phyloP scores from a whole-genome alignment of 257 asterid species.

The Cruciata laevipes region DNA sequence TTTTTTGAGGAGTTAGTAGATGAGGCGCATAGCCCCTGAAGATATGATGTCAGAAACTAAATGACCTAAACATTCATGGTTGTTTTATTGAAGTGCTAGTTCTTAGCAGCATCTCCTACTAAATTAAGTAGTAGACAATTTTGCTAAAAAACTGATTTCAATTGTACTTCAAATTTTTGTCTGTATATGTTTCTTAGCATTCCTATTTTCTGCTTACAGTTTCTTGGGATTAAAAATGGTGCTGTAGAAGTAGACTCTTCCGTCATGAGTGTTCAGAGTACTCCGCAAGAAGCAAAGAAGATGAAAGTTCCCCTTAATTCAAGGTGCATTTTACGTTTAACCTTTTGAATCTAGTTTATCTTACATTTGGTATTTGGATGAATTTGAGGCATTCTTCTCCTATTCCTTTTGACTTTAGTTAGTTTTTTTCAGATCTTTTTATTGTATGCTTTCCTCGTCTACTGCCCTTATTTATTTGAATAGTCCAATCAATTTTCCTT shows the following conservation, averaged over 20 bases:
- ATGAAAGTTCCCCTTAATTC: slow-evolving; percentile 90
- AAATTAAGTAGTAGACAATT: not conserved
- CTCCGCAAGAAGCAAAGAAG: slow-evolving; percentile 83
- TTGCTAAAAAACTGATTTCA: not conserved
- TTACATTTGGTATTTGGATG: slow-evolving; percentile 1
- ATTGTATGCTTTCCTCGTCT: slow-evolving; percentile 3
- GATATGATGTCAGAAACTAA: not conserved
- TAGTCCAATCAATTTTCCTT: not conserved
- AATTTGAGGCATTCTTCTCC: not conserved
- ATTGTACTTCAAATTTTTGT: not conserved
- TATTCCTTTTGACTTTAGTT: not conserved
- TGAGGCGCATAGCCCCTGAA: not conserved
- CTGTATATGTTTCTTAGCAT: slow-evolving; percentile 29
- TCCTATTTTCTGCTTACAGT: slow-evolving; percentile 63
- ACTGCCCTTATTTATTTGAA: slow-evolving; percentile 8
- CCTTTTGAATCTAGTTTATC: not conserved
- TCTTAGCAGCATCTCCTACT: not conserved
- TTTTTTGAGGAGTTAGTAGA: not conserved
- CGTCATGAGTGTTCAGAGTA: slow-evolving; percentile 89
- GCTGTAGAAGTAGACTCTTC: slow-evolving; percentile 86
- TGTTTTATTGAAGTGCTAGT: not conserved
- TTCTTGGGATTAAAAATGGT: slow-evolving; percentile 83
- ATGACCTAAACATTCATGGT: not conserved
- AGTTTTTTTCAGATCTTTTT: not conserved
- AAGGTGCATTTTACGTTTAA: slow-evolving; percentile 36